phyloP scores from a whole-genome alignment of 768 basidiomycete genomes.

The Boletus sp. region DNA sequence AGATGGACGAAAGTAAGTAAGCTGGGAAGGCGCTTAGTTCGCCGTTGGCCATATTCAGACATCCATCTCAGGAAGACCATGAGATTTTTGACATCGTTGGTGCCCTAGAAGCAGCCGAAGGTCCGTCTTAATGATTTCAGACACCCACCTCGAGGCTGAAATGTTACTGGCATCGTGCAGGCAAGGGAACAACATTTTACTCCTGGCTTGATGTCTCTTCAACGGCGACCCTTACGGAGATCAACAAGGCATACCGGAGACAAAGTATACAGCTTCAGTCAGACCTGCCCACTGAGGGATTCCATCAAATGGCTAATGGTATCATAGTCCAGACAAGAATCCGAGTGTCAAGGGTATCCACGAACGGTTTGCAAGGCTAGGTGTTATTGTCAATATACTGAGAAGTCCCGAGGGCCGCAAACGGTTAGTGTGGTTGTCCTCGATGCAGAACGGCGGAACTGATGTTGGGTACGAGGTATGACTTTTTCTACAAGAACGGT shows the following conservation, averaged over 20 bases:
- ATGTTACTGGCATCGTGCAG: constrained; percentile 32
- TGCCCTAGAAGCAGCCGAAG: constrained; percentile 78
- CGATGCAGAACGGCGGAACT: background rate
- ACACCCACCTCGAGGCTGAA: constrained; percentile 2
- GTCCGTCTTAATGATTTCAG: constrained; percentile 34
- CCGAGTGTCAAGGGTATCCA: constrained; percentile 77
- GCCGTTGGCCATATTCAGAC: constrained; percentile 9
- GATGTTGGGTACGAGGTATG: constrained; percentile 53
- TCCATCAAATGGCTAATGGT: constrained; percentile 3
- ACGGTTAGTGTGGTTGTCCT: constrained; percentile 48
- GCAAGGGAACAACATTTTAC: constrained; percentile 94
- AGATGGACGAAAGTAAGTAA: constrained; percentile 71
- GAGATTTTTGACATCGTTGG: constrained; percentile 95
- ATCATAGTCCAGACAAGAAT: constrained; percentile 89
- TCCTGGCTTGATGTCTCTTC: constrained; percentile 83
- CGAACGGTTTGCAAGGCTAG: constrained; percentile 89
- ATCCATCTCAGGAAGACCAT: constrained; percentile 71
- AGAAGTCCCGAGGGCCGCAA: constrained; percentile 72
- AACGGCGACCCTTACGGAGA: constrained; percentile 71
- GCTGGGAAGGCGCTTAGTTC: background rate
- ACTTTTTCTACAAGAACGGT: constrained; percentile 96
- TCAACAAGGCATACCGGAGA: constrained; percentile 88
- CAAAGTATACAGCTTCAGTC: constrained; percentile 90
- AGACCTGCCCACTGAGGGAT: constrained; percentile 29
- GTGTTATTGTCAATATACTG: constrained; percentile 81